Conservation (phyloP, 352 stramenopile genomes). For the Blastocystis sp. region DNA sequence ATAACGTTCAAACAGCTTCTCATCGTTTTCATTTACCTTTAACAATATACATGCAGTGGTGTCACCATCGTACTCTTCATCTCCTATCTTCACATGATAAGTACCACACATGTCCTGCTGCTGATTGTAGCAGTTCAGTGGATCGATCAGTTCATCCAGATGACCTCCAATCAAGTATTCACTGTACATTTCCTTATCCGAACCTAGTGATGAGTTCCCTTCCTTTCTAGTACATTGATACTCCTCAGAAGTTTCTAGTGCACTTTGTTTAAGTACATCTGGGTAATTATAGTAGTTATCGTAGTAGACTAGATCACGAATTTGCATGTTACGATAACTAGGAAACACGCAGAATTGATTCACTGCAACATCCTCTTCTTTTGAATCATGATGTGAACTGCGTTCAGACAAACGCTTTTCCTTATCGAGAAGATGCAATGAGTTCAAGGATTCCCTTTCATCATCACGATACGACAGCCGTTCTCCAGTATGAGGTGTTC, state of each 20-base stretch:
- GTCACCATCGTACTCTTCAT: conserved; percentile 2
- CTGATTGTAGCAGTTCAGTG: not conserved
- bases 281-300: not conserved
- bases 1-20: not conserved
- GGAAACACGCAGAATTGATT: not conserved
- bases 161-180: not conserved
- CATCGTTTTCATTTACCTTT: not conserved
- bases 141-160: conserved; percentile 21
- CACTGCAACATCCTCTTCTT: not conserved
- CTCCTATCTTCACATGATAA: not conserved
- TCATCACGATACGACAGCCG: not conserved
- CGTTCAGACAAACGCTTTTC: not conserved
- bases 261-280: not conserved
- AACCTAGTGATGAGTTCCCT: not conserved
- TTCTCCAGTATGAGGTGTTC: not conserved
- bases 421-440: not conserved
- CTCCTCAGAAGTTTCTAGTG: not conserved
- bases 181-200: not conserved
- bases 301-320: conserved; percentile 14
- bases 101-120: conserved; percentile 13
- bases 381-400: not conserved
- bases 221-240: conserved; percentile 10
- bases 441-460: not conserved
- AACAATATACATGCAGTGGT: not conserved
- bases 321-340: not conserved